phyloP scores from a whole-genome alignment of 257 asterid species.

The Lantana camara region DNA sequence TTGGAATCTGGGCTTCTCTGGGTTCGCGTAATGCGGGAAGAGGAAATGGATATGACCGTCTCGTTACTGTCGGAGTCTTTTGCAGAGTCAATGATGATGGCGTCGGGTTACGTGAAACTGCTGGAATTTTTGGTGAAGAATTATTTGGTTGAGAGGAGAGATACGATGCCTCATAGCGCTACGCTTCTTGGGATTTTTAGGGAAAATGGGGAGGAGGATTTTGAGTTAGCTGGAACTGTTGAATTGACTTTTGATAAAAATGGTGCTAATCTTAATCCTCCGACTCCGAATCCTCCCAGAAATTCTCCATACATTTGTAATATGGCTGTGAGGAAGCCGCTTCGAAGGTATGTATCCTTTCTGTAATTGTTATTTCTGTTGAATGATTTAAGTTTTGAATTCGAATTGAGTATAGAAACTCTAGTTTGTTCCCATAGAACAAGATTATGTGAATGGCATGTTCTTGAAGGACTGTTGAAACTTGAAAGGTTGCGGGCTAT shows the following conservation, averaged over 20 bases:
- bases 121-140: conserved; percentile 79
- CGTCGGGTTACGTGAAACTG: conserved; percentile 58
- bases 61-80: conserved; percentile 77
- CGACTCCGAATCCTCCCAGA: conserved; percentile 82
- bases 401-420: not conserved
- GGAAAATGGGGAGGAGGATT: conserved; percentile 71
- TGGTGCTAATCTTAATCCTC: conserved; percentile 83
- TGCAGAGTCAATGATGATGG: conserved; percentile 83
- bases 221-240: conserved; percentile 87
- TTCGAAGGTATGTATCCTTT: conserved; percentile 57
- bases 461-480: not conserved
- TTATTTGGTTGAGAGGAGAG: conserved; percentile 77
- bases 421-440: not conserved
- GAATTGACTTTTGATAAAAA: conserved; percentile 65
- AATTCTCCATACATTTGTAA: conserved; percentile 85
- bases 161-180: conserved; percentile 68
- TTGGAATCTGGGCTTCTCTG: conserved; percentile 72
- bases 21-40: conserved; percentile 75
- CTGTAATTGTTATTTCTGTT: conserved; percentile 1
- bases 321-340: conserved; percentile 84
- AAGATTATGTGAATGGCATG: not conserved
- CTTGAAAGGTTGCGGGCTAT: too few species aligned
- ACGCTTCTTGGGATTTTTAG: conserved; percentile 80
- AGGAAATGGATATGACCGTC: conserved; percentile 75
- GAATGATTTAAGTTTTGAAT: not conserved